These are phyloP conservation scores for Amylocarpus encephaloides DNA, from an alignment of 2,329 filamentous ascomycete genomes.

Conservation along the genomic window DNA sequence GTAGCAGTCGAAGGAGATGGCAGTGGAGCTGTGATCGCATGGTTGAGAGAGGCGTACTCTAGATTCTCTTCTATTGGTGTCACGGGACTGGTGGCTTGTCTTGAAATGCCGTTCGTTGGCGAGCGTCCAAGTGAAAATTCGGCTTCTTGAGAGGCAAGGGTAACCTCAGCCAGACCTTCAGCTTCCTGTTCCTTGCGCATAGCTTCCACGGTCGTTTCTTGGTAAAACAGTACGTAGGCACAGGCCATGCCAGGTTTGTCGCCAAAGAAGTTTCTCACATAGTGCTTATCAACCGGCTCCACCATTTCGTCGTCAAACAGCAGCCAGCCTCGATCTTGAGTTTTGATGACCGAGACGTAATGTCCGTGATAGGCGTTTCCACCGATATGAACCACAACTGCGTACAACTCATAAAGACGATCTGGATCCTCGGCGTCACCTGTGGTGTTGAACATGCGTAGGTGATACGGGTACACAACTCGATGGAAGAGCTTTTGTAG, in stretches of 20 bases:
- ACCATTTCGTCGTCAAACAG: conserved; percentile 98
- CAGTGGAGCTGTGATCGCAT: conserved; percentile 58
- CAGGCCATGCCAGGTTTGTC: conserved; percentile 87
- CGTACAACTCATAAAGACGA: conserved; percentile 91
- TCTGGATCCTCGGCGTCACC: conserved; percentile 93
- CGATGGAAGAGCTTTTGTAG: conserved; percentile 95
- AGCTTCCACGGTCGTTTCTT: conserved; percentile 72
- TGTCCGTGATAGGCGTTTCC: conserved; percentile 96
- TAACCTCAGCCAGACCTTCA: conserved; percentile 59
- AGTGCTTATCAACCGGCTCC: conserved; percentile 93
- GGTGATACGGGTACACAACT: conserved; percentile 93
- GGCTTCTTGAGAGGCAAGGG: conserved; percentile 51
- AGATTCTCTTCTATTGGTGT: conserved; percentile 45
- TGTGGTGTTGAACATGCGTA: conserved; percentile 95
- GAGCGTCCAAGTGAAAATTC: conserved; percentile 45
- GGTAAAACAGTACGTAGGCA: conserved; percentile 96
- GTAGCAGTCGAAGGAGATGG: conserved; percentile 17
- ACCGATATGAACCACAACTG: conserved; percentile 94
- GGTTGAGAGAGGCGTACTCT: conserved; percentile 53
- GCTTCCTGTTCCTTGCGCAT: conserved; percentile 73
- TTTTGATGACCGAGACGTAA: conserved; percentile 97
- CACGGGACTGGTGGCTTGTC: conserved; percentile 45
- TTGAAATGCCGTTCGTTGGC: conserved; percentile 43
- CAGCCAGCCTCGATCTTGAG: conserved; percentile 89
- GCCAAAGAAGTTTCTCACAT: conserved; percentile 94